Evolutionary conservation across 495 filamentous ascomycete genomes (phyloP), one percentile per base, ranked within the genome.

Genomic region (Polyplosphaeria fusca): DNA sequence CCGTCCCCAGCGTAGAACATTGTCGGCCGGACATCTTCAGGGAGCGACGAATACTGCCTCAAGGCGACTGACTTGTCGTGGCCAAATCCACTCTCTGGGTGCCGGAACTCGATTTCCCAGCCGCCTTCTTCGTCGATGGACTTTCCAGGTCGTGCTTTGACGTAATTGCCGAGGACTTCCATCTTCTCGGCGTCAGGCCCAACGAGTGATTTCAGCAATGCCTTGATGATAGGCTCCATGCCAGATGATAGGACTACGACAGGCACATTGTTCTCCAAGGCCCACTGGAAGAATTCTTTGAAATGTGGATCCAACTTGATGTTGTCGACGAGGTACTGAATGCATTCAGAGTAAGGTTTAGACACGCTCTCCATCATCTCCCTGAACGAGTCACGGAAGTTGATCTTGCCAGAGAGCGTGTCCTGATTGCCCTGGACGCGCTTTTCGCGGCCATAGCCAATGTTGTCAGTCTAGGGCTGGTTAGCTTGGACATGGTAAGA

Each of bases 1-100:
- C 91, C 91, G 56, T 96, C 91, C 43, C 91, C 91, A 22, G 90
- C 91, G 62, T 96, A 96, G 58, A 95, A 85, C 69, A 95, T 79
- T 9, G 79, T 80, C 0, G 91, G 91, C 48, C 89, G 76, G 52
- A 84, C 73, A 14, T 73, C 72, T 3, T 79, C 77, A 0, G 89
- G 86, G 11, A 93, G 77, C 55, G 40, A 70, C 67, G 86, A 81
- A 68, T 96, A 96, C 1, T 86, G 87, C 60, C 87, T 83, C 64
- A 98, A 90, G 60, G 88, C 87, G 30, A 89, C 71, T 25, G 84
- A 88, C 79, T 98, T 96, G 77, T 98, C 92, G 63, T 98, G 92
- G 9, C 92, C 92, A 62, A 91, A 93, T 44, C 82, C 79, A 63
- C 87, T 45, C 32, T 62, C 59, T 2, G 59, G 59, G 41, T 62